These are phyloP conservation scores for Diplodia intermedia DNA, from an alignment of 2,329 filamentous ascomycete genomes.

Conservation along the genomic window DNA sequence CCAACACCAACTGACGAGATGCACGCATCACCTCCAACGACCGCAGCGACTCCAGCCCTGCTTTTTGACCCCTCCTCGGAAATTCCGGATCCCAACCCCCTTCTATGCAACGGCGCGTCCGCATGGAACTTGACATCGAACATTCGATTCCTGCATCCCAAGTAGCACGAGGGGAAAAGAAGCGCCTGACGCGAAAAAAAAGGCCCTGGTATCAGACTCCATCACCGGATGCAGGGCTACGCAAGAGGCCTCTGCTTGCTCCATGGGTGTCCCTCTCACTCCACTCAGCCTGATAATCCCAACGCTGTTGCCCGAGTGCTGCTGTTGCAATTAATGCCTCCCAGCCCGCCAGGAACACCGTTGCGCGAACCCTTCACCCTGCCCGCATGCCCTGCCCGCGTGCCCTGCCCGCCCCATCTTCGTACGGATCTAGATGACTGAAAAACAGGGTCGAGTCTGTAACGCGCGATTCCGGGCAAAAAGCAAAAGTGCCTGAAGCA, in stretches of 20 bases:
- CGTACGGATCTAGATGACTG: neutral
- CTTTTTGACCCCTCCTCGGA: neutral
- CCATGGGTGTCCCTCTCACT: neutral
- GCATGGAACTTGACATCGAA: slow-evolving; percentile 22
- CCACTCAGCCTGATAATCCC: neutral
- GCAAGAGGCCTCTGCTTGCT: neutral
- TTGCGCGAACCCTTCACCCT: neutral
- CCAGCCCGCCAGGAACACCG: neutral
- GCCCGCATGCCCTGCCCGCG: neutral
- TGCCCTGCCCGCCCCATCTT: neutral
- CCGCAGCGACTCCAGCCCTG: neutral
- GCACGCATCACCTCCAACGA: neutral
- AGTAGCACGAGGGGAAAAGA: neutral
- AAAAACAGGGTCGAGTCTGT: neutral
- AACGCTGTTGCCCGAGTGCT: neutral
- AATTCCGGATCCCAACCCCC: neutral
- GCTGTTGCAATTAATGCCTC: neutral
- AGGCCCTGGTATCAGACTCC: neutral
- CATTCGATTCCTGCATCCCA: slow-evolving; percentile 16
- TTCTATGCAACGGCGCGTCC: neutral
- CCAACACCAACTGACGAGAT: slow-evolving; percentile 2
- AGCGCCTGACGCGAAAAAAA: neutral
- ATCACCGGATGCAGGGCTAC: neutral
- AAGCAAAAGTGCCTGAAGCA: neutral
- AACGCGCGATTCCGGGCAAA: neutral